These are phyloP conservation scores for Mycena olivaceomarginata DNA, from an alignment of 768 basidiomycete species.

Conservation along the genomic window DNA sequence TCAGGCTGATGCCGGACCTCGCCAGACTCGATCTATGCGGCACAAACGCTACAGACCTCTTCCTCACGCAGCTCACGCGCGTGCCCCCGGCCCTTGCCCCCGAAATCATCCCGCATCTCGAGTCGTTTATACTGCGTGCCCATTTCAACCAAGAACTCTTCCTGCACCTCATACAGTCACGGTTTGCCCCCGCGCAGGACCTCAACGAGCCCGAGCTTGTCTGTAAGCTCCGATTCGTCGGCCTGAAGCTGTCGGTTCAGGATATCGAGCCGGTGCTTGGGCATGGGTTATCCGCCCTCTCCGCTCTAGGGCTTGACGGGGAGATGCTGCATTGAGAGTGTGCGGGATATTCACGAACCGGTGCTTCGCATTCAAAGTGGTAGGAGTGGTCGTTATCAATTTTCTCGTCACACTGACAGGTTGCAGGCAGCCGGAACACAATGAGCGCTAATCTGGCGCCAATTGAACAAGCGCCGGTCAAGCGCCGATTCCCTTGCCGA, in stretches of 20 bases:
- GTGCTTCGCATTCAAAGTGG: too few relatives aligned
- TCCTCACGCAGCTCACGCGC: constrained; percentile 20
- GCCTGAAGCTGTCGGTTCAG: neutral
- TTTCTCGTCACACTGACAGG: too few relatives aligned
- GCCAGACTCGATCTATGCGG: constrained; percentile 10
- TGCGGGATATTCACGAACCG: neutral
- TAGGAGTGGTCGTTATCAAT: too few relatives aligned
- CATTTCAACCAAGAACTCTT: constrained; percentile 5
- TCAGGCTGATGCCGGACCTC: constrained; percentile 9
- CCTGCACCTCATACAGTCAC: neutral
- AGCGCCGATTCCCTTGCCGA: too few relatives aligned
- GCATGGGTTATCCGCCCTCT: neutral
- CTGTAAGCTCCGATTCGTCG: neutral
- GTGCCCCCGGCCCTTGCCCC: neutral
- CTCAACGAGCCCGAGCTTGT: neutral
- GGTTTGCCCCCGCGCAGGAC: neutral
- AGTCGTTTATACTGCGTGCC: neutral
- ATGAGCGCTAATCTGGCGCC: too few relatives aligned
- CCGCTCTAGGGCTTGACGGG: neutral
- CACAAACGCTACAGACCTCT: neutral
- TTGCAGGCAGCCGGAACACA: too few relatives aligned
- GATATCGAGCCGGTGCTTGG: neutral
- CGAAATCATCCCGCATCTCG: constrained; percentile 11
- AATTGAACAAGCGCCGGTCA: too few relatives aligned
- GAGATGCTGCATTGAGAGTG: neutral